Evolutionary conservation across 768 basidiomycete genomes (phyloP).

Genomic region (Cubamyces lactineus): DNA sequence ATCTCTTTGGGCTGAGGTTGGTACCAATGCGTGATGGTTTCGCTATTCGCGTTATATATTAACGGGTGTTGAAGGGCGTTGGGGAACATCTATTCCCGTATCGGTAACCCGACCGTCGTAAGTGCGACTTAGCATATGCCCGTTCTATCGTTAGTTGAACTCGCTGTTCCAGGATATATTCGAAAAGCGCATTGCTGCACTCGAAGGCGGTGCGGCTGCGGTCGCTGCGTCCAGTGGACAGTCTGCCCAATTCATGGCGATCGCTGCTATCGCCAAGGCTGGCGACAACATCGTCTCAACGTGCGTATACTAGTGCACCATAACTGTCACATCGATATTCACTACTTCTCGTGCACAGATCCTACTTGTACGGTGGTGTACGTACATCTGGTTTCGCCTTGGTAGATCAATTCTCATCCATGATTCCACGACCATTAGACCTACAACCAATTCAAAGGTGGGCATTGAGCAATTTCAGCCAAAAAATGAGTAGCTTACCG

Average conservation of each 20-base stretch:
- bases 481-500: not conserved
- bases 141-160: not conserved
- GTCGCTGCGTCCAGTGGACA: slow-evolving; percentile 77
- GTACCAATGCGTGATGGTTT: not conserved
- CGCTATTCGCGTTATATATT: not conserved
- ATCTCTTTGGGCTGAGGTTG: slow-evolving; percentile 67
- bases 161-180: slow-evolving; percentile 61
- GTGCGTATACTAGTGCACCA: slow-evolving; percentile 40
- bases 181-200: slow-evolving; percentile 75
- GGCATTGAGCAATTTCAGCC: not conserved
- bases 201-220: slow-evolving; percentile 81
- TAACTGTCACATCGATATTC: slow-evolving; percentile 1
- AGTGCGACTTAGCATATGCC: slow-evolving; percentile 27
- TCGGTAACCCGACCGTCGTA: slow-evolving; percentile 69
- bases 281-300: slow-evolving; percentile 83
- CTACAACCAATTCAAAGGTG: slow-evolving; percentile 75
- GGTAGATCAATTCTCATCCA: not conserved
- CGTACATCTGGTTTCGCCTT: slow-evolving; percentile 28
- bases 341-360: slow-evolving; percentile 38
- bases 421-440: slow-evolving; percentile 41
- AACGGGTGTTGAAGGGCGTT: slow-evolving; percentile 40
- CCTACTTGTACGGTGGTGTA: slow-evolving; percentile 71
- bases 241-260: slow-evolving; percentile 75
- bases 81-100: slow-evolving; percentile 69
- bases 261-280: slow-evolving; percentile 57